Evolutionary conservation across 345 rosid genomes (phyloP), one percentile per base, ranked within the genome.

Genomic region (Excoecaria cochinchinensis): DNA sequence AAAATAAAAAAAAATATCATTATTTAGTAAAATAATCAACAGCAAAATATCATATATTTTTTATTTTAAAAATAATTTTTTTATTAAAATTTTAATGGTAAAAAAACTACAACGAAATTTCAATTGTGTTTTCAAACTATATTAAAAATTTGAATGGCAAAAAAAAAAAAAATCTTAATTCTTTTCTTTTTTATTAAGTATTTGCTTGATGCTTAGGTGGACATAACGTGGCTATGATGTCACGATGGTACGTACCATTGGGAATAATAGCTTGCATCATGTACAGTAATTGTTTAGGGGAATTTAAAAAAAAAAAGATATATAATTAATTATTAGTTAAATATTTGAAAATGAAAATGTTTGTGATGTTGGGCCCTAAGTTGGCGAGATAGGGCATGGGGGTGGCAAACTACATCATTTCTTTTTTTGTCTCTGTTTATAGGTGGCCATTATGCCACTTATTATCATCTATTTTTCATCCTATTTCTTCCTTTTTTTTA

Each of bases 351-450:
- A 15, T 4, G 10, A 42, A 42, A 42, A 19, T 8, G 25, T 3
- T 3, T 17, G 3, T 52, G 65, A 73, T 40, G 69, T 71, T 25
- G 86, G 85, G 78, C 77, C 86, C 87, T 48, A 36, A 77, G 51
- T 72, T 74, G 58, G 31, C 31, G 79, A 73, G 81, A 60, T 76
- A 70, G 80, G 84, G 71, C 53, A 79, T 57, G 82, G 85, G 79
- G 87, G 79, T 64, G 86, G 90, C 81, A 74, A 79, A 74, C 68
- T 67, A 66, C 85, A 91, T 91, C 91, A 88, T 90, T 85, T 88
- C 86, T 52, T 85, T 31, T 31, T 84, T 81, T 88, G 84, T 88
- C 89, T 80, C 82, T 69, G 85, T 70, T 82, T 70, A 76, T 78
- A 76, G 88, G 79, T 82, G 76, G 82, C 76, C 85, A 83, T 82